Evolutionary conservation across 257 asterid species (phyloP), one percentile per base, ranked within the genome.

Genomic region (Thymus quinquecostatus): DNA sequence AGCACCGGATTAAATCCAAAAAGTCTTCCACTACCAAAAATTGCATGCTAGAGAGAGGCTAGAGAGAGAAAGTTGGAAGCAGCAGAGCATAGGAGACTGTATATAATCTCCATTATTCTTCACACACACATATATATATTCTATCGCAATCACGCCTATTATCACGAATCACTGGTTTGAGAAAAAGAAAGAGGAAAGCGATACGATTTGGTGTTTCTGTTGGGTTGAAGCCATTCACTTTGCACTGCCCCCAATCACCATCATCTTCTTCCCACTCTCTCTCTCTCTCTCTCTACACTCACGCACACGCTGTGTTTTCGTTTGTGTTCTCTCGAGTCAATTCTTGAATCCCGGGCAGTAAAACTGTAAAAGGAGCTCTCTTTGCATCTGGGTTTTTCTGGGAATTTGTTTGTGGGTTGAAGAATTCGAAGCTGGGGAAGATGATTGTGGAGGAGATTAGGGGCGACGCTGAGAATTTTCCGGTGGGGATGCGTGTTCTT

Each of bases 401-500:
- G 54, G 51, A n/a, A 61, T 14, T 62, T 62, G 9, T 71, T 73
- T 34, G 34, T 38, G 70, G 6, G 32, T 69, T 50, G 65, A 21
- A 4, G 6, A 33, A 75, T 54, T 68, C 14, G 69, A 57, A 60
- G 78, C 12, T 70, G 71, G 55, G 60, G 69, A 60, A 81, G 69
- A 87, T 89, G 98, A 86, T 83, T 80, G 89, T 84, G 76, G 96
- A 86, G 64, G 92, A 84, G 76, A 69, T 78, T 58, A 81, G 81
- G 73, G 82, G 78, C 65, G 85, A 70, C 48, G 63, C 66, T 59
- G 87, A 78, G 6, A 71, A 83, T 61, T 92, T 92, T 33, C 96
- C 98, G 0, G 85, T 84, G 75, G 96, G 98, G 63, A 75, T 92
- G 85, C 90, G 98, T 59, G 92, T 92, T 82, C 98, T 92, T 79